Base-by-base conservation (phyloP, 2,329 filamentous ascomycete genomes). In the Periconia sp. region DNA sequence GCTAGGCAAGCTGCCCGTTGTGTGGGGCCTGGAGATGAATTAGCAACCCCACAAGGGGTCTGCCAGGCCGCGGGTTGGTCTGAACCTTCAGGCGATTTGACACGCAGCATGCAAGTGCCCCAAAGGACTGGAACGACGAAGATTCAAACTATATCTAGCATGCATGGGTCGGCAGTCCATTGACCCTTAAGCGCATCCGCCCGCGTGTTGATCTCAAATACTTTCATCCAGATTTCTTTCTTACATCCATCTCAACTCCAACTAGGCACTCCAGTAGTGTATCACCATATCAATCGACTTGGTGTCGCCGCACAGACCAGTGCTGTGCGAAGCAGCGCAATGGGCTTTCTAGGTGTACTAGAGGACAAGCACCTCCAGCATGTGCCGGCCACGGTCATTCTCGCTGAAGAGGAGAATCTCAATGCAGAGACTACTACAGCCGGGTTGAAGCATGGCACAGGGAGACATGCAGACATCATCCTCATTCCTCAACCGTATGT, bases 401-500 rank as follows among this genome's bases (percentile, higher is more conserved):
- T 68, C 16, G 62, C 54, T 16, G 65, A 64, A 36, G 49, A 61
- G 29, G 36, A 59, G 12, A 35, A 52, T 31, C 32, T 43, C 15
- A 48, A 36, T 5, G 40, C 39, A 11, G 52, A 53, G 9, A 43
- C 50, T 5, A 52, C 53, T 2, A n/a, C n/a, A n/a, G 55, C 54
- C 19, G 57, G 50, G 4, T 31, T 68, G 41, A 68, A 67, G 52
- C 63, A 64, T 38, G 62, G 63, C 28, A 63, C 52, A 11, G 65
- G 63, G 21, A 67, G 53, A 47, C 48, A 67, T 54, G 48, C 62
- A 26, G 54, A 68, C 35, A 62, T 67, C 17, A 55, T 68, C 15
- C 46, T 68, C 10, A 62, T 68, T 13, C 65, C 65, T 9, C 65
- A 68, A 41, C 65, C 65, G 63, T 65, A 59, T 13, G 61, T 40